These are phyloP conservation scores for Scheffersomyces segobiensis DNA, from an alignment of 1,139 yeast species.

Conservation along the genomic window DNA sequence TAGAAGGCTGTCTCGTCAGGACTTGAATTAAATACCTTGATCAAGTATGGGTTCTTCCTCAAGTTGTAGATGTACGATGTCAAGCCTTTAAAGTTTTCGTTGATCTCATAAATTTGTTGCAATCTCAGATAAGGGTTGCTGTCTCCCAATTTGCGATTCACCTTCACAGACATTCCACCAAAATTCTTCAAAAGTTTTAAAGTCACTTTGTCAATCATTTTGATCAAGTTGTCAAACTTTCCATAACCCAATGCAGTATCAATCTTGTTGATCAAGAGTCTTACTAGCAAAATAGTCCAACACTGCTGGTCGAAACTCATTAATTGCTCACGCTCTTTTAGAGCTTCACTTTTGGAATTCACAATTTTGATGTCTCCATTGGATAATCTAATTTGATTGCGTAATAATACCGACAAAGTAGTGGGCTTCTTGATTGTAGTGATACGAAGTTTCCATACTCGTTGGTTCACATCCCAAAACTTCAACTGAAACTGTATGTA, in stretches of 20 bases:
- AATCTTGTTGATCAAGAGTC: conserved; percentile 34
- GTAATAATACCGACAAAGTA: conserved; percentile 22
- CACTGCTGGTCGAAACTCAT: conserved; percentile 33
- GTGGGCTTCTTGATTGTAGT: conserved; percentile 33
- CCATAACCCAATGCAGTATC: conserved; percentile 39
- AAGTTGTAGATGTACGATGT: conserved; percentile 33
- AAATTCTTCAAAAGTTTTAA: conserved; percentile 31
- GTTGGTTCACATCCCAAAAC: conserved; percentile 24
- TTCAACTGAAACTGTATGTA: conserved; percentile 33
- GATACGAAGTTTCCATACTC: conserved; percentile 27
- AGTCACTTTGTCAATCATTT: conserved; percentile 26
- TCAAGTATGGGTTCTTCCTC: conserved; percentile 35
- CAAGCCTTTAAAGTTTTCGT: conserved; percentile 26
- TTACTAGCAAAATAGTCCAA: conserved; percentile 31
- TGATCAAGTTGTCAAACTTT: conserved; percentile 27
- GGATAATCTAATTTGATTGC: conserved; percentile 16
- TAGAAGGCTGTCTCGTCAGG: conserved; percentile 47
- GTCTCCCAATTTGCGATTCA: conserved; percentile 4
- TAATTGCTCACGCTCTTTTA: conserved; percentile 27
- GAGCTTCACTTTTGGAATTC: conserved; percentile 19
- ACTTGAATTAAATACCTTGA: conserved; percentile 40
- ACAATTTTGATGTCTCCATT: conserved; percentile 14
- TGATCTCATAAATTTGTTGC: conserved; percentile 21
- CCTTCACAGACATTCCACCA: conserved; percentile 27
- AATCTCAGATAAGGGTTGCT: conserved; percentile 25